phyloP scores from a whole-genome alignment of 306 rosid genomes.

The Pyrus betulifolia region DNA sequence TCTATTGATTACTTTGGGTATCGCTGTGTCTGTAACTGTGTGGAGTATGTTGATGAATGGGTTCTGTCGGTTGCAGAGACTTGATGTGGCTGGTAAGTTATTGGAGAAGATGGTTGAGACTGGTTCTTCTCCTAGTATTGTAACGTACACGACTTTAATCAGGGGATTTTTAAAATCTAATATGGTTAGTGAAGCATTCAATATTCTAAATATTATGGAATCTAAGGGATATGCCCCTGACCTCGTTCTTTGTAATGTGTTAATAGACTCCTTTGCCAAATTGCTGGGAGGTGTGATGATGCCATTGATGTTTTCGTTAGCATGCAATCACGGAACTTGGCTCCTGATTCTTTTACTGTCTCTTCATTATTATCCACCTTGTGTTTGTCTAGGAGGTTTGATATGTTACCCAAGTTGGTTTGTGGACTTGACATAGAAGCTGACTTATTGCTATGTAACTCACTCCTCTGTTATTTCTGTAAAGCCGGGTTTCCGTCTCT shows the following conservation, averaged over 20 bases:
- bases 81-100: slow-evolving; percentile 30
- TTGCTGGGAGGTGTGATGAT: slow-evolving; percentile 35
- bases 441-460: slow-evolving; percentile 53
- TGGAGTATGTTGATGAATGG: slow-evolving; percentile 48
- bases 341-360: slow-evolving; percentile 47
- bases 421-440: slow-evolving; percentile 19
- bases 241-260: slow-evolving; percentile 46
- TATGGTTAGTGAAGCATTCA: slow-evolving; percentile 32
- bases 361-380: slow-evolving; percentile 35
- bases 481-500: slow-evolving; percentile 36
- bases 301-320: slow-evolving; percentile 32
- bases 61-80: slow-evolving; percentile 25
- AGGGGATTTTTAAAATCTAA: slow-evolving; percentile 46
- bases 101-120: slow-evolving; percentile 35
- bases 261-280: slow-evolving; percentile 51
- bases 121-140: slow-evolving; percentile 37
- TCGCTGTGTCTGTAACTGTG: slow-evolving; percentile 23
- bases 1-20: slow-evolving; percentile 41
- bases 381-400: slow-evolving; percentile 31
- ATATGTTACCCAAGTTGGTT: slow-evolving; percentile 35
- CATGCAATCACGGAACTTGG: slow-evolving; percentile 19
- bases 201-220: slow-evolving; percentile 29
- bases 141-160: slow-evolving; percentile 51
- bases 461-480: slow-evolving; percentile 38
- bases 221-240: slow-evolving; percentile 36